phyloP scores from a whole-genome alignment of 1,284 basidiomycete genomes.

The Ganoderma resinaceum region DNA sequence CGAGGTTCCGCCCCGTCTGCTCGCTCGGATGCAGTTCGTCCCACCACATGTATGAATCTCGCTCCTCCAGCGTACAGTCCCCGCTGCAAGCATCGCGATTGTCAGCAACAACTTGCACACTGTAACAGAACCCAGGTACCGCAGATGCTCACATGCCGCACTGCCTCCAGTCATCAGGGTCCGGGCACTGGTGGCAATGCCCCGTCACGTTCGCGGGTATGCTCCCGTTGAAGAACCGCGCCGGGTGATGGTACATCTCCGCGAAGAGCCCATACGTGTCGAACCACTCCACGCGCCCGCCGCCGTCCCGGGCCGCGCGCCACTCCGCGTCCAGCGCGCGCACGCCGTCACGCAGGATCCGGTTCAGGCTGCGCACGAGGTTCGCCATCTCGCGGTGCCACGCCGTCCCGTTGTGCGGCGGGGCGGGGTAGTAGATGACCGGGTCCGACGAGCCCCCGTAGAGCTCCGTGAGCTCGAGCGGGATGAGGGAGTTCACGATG shows the following conservation, averaged over 20 bases:
- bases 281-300: conserved; percentile 13
- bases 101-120: background rate
- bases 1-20: conserved; percentile 17
- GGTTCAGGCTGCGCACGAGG: conserved; percentile 19
- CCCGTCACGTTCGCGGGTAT: conserved; percentile 20
- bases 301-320: conserved; percentile 1
- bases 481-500: conserved; percentile 21
- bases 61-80: conserved; percentile 14
- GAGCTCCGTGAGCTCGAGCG: conserved; percentile 14
- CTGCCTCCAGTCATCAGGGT: conserved; percentile 17
- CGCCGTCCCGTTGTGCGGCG: conserved; percentile 16
- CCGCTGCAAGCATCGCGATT: background rate
- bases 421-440: conserved; percentile 12
- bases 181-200: conserved; percentile 18
- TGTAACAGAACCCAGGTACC: rapidly evolving
- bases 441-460: conserved; percentile 11
- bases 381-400: conserved; percentile 16
- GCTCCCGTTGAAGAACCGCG: conserved; percentile 19
- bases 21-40: conserved; percentile 21
- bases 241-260: conserved; percentile 16
- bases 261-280: conserved; percentile 18
- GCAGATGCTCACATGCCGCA: conserved; percentile 12
- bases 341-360: conserved; percentile 14
- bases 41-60: conserved; percentile 21
- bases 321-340: conserved; percentile 12